Conservation (phyloP, 2,329 filamentous ascomycete species). For the Beauveria sp. region DNA sequence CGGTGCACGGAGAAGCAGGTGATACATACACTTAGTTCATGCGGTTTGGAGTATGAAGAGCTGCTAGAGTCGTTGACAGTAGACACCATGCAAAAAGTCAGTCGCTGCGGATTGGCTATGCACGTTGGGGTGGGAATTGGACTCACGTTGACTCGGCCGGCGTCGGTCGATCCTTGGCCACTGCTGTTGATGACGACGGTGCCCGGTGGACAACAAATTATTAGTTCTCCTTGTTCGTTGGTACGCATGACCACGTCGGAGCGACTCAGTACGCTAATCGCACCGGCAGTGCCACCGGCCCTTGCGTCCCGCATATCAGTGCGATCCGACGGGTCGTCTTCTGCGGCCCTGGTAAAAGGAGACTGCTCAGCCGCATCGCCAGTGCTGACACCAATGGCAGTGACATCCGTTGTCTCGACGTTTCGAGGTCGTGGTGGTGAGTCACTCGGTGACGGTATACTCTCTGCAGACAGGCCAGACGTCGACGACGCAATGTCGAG, state of each 20-base stretch:
- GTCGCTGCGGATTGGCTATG: conserved; percentile 10
- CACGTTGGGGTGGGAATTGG: background rate
- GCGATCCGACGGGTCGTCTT: background rate
- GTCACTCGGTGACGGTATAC: conserved; percentile 6
- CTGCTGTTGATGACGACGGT: conserved; percentile 6
- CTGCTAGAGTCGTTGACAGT: conserved; percentile 9
- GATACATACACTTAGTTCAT: conserved; percentile 15
- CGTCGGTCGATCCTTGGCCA: background rate
- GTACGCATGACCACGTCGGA: conserved; percentile 7
- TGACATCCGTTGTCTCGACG: background rate
- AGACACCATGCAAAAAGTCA: conserved; percentile 17
- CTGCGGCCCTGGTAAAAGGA: conserved; percentile 6
- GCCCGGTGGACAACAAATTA: conserved; percentile 12
- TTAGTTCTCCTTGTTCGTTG: conserved; percentile 7
- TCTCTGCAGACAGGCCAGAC: conserved; percentile 7
- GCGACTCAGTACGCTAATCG: background rate
- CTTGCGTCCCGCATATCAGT: background rate
- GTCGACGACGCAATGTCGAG: conserved; percentile 20
- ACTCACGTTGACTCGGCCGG: conserved; percentile 14
- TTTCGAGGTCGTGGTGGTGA: conserved; percentile 4
- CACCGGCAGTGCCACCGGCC: background rate
- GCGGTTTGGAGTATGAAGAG: conserved; percentile 10
- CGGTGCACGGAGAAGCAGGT: background rate
- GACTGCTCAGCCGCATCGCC: background rate
- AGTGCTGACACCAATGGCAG: background rate